phyloP scores from a whole-genome alignment of 768 basidiomycete genomes.

The Glaciozyma antarctica region DNA sequence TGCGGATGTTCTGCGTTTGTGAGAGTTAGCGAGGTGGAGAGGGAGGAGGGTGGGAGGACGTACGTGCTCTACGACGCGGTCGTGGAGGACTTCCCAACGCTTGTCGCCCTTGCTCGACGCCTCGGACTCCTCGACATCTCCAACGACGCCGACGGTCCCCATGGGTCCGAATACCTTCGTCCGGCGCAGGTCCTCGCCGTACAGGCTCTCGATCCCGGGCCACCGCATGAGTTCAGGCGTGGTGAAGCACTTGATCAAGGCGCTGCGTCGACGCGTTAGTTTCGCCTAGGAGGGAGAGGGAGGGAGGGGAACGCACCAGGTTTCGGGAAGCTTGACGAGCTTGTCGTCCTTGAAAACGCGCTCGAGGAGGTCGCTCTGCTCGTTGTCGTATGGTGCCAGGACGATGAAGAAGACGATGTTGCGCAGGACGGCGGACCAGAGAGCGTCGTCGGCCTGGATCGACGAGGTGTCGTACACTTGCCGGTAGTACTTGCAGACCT shows the following conservation, averaged over 20 bases:
- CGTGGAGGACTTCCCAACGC: slow-evolving; percentile 90
- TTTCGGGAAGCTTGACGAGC: slow-evolving; percentile 55
- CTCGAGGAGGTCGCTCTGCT: slow-evolving; percentile 93
- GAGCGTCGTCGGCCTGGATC: slow-evolving; percentile 48
- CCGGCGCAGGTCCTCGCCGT: slow-evolving; percentile 69
- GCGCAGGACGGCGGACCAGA: slow-evolving; percentile 61
- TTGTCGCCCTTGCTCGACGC: slow-evolving; percentile 45
- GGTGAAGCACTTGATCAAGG: slow-evolving; percentile 85
- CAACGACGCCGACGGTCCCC: slow-evolving; percentile 31
- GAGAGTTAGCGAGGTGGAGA: neutral
- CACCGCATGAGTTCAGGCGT: slow-evolving; percentile 91
- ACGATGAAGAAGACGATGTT: slow-evolving; percentile 91
- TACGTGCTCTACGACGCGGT: slow-evolving; percentile 92
- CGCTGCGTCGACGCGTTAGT: slow-evolving; percentile 46
- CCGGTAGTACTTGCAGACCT: slow-evolving; percentile 88
- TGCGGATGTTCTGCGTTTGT: slow-evolving; percentile 78
- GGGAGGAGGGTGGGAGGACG: slow-evolving; percentile 34
- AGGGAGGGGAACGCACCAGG: slow-evolving; percentile 12
- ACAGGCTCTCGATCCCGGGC: slow-evolving; percentile 83
- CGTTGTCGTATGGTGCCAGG: slow-evolving; percentile 87
- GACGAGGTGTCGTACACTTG: slow-evolving; percentile 96
- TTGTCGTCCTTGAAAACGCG: slow-evolving; percentile 71
- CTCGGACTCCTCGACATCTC: slow-evolving; percentile 39
- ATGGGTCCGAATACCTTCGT: slow-evolving; percentile 64
- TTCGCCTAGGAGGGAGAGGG: slow-evolving; percentile 6